These are phyloP conservation scores for Penicillium hordei DNA, from an alignment of 2,329 filamentous ascomycete genomes.

Conservation along the genomic window DNA sequence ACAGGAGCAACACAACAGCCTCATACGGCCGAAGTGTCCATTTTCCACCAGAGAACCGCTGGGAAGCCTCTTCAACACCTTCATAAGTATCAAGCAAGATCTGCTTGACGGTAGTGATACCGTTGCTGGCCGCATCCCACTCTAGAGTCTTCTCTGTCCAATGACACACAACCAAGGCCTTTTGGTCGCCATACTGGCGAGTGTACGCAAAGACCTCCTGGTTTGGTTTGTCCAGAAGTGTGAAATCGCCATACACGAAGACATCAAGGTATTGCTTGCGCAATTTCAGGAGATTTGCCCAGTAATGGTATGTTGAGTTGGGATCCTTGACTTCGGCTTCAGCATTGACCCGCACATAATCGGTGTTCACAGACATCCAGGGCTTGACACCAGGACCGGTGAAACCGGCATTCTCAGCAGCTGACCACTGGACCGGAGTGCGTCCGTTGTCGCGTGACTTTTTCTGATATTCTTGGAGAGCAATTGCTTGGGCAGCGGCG, in stretches of 20 bases:
- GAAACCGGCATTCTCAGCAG: conserved; percentile 63
- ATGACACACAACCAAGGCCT: conserved; percentile 39
- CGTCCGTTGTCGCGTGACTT: conserved; percentile 65
- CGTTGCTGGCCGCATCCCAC: conserved; percentile 35
- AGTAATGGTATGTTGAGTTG: conserved; percentile 60
- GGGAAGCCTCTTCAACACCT: conserved; percentile 15
- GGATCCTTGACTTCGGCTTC: conserved; percentile 43
- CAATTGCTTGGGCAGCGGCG: conserved; percentile 29
- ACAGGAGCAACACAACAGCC: conserved; percentile 32
- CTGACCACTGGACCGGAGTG: conserved; percentile 71
- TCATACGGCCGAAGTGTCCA: conserved; percentile 39
- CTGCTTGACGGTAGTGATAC: conserved; percentile 26
- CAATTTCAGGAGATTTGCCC: conserved; percentile 58
- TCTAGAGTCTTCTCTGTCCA: conserved; percentile 34
- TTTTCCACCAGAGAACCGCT: conserved; percentile 25
- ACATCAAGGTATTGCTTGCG: conserved; percentile 62
- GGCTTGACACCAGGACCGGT: conserved; percentile 54
- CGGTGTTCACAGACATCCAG: conserved; percentile 71
- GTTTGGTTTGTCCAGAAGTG: conserved; percentile 54
- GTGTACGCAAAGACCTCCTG: conserved; percentile 58
- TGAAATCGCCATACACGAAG: conserved; percentile 68
- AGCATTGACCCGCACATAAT: conserved; percentile 64
- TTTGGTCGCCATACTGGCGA: conserved; percentile 39
- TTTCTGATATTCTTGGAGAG: conserved; percentile 39
- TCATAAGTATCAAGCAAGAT: conserved; percentile 38